Evolutionary conservation across 2,329 filamentous ascomycete genomes (phyloP), one percentile per base, ranked within the genome.

Genomic region (Tolypocladium tundrense): DNA sequence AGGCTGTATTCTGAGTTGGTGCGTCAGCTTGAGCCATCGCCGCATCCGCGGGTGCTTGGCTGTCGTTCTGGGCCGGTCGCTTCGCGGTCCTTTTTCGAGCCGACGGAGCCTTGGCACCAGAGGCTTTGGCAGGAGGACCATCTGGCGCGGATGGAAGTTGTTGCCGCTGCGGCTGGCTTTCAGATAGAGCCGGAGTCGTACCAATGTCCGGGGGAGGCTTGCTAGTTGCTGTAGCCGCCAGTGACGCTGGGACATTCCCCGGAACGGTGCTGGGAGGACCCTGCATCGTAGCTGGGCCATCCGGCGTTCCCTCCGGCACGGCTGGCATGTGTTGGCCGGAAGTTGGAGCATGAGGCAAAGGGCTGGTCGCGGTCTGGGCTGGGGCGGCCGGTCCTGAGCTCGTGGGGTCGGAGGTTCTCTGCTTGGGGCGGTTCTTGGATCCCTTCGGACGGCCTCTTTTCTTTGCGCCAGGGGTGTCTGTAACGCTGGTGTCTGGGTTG

Each of bases 391-490:
- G 33, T 50, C 27, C 41, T 14, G 58, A 40, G 41, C 56, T 40
- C 3, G 43, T 37, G 4, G 52, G 40, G 9, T 57, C 57, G 16
- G 52, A 40, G 27, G 40, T 39, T 10, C 37, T 58, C 39, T 60
- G 57, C 58, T 71, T 77, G 19, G 69, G 66, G 37, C 75, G 74
- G 56, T 75, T 77, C 60, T 74, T 78, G 16, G 77, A 77, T 0
- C 77, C 77, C 58, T 77, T 81, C 1, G 79, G 73, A 43, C 77
- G 70, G 10, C 73, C 71, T 59, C 68, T 67, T 57, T 71, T 72
- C 55, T 67, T 70, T 13, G 63, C 62, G 21, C 64, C 60, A 16
- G 66, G 65, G 24, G 64, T 65, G 43, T 51, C 61, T 13, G 62
- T 48, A 7, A 60, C 55, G 37, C 60, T 64, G n/a, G 61, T 56